Conservation (phyloP, 2,329 filamentous ascomycete species). For the Alternaria solani region DNA sequence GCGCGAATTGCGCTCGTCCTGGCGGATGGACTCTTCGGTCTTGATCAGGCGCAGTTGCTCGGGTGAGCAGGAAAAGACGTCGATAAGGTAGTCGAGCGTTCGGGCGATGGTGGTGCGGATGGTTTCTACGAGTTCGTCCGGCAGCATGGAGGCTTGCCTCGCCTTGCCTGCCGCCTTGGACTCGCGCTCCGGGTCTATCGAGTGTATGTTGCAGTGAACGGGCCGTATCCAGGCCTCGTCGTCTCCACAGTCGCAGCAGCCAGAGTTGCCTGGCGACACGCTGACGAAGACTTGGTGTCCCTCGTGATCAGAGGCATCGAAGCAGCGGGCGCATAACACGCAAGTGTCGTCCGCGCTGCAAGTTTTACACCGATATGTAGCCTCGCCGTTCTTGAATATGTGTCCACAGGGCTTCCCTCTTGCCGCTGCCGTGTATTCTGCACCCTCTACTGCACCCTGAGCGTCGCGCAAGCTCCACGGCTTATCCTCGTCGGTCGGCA, state of each 20-base stretch:
- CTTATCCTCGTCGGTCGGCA: conserved; percentile 62
- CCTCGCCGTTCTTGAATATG: conserved; percentile 94
- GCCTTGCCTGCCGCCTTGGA: conserved; percentile 64
- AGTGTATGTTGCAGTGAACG: conserved; percentile 93
- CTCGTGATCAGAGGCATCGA: conserved; percentile 92
- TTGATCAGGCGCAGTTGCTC: conserved; percentile 91
- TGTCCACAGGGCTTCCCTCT: conserved; percentile 95
- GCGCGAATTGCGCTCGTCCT: conserved; percentile 82
- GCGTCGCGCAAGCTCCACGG: conserved; percentile 82
- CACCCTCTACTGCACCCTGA: conserved; percentile 90
- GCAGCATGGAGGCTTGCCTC: conserved; percentile 64
- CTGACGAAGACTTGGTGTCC: conserved; percentile 91
- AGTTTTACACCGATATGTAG: conserved; percentile 92
- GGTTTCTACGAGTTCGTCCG: conserved; percentile 76
- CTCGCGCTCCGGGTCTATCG: conserved; percentile 56
- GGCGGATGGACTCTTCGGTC: conserved; percentile 78
- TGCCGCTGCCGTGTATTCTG: conserved; percentile 92
- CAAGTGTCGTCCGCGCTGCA: conserved; percentile 96
- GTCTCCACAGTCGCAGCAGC: conserved; percentile 97
- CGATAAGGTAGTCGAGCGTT: conserved; percentile 92
- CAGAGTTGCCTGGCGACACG: conserved; percentile 88
- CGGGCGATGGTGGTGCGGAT: conserved; percentile 87
- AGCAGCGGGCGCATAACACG: conserved; percentile 91
- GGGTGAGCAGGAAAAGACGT: conserved; percentile 96
- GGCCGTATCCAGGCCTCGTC: conserved; percentile 91